phyloP scores from a whole-genome alignment of 306 rosid species.

The Gastrolobium villosum region DNA sequence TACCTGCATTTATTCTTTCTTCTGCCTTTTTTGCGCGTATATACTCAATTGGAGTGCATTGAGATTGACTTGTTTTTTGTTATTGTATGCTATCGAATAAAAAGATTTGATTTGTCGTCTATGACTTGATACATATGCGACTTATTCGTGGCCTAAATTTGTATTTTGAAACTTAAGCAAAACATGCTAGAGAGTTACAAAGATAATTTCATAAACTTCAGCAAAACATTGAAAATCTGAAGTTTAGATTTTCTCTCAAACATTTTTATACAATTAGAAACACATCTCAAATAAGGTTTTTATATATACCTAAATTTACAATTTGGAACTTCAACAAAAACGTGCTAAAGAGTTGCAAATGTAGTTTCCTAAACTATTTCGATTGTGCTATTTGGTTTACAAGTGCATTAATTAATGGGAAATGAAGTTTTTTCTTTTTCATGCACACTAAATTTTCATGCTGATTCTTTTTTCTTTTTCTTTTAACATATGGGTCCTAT shows the following conservation, averaged over 20 bases:
- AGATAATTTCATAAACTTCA: no score
- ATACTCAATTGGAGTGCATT: background rate
- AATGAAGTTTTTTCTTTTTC: no score
- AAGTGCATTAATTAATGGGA: background rate
- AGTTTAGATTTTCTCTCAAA: no score
- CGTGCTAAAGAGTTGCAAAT: background rate
- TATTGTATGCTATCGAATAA: slow-evolving; percentile 4
- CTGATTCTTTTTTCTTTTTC: no score
- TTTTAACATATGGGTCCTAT: no score
- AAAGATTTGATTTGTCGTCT: slow-evolving; percentile 34
- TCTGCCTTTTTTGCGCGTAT: background rate
- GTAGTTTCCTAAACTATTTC: background rate
- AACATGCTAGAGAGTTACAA: background rate
- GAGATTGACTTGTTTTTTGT: slow-evolving; percentile 49
- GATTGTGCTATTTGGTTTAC: background rate
- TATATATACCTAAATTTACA: no score
- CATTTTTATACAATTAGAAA: no score
- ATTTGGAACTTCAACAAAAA: no score
- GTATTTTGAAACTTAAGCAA: slow-evolving; percentile 35
- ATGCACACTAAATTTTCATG: no score
- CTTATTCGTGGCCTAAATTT: slow-evolving; percentile 12
- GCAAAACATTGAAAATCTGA: no score
- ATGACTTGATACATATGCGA: slow-evolving; percentile 31
- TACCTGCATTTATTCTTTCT: background rate
- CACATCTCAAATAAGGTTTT: no score